Evolutionary conservation across 768 basidiomycete genomes (phyloP), one percentile per base, ranked within the genome.

Genomic region (Mycena maculata): DNA sequence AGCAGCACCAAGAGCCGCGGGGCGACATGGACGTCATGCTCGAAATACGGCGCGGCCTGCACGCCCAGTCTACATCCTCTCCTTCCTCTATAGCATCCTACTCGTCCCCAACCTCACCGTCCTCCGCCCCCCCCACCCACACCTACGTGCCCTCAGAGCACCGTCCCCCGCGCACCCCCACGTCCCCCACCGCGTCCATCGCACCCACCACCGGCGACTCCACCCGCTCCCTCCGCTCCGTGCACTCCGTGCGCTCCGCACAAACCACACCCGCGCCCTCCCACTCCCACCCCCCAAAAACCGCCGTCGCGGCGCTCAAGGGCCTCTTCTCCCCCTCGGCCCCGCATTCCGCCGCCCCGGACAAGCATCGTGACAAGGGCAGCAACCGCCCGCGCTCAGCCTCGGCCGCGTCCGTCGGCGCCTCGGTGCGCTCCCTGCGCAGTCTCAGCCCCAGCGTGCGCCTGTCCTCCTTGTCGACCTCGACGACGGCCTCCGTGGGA

Each of bases 11-110:
- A 13, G 92, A 92, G 66, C 92, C 91, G 23, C 84, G 88, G 49
- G 92, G 92, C 8, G 92, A 94, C 73, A 87, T 94, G 81, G 92
- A 94, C 74, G 92, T 93, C 50, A 91, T 93, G 87, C 83, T 94
- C n/a, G n/a, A n/a, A n/a, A n/a, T n/a, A n/a, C n/a, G n/a, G n/a
- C n/a, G n/a, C n/a, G n/a, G n/a, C n/a, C 38, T 90, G 91, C 31
- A 92, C 94, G 83, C 89, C 89, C 52, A 83, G 87, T 33, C 91
- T 10, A 44, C 61, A 18, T 20, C 41, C 23, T 16, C 33, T 2
- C n/a, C 60, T 47, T 20, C 57, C 56, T 38, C 52, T 55, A 61
- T 47, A 71, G 50, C 49, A 70, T 48, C 73, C 5, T 4, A 5
- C 27, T 20, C 27, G 13, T 25, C 18, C 13, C 25, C 50, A 42